A percentile compares a stretch with the other conserved stretches of the same genome.
Conservation (phyloP, 140 eudicot species). For the Senecio squalidus region DNA sequence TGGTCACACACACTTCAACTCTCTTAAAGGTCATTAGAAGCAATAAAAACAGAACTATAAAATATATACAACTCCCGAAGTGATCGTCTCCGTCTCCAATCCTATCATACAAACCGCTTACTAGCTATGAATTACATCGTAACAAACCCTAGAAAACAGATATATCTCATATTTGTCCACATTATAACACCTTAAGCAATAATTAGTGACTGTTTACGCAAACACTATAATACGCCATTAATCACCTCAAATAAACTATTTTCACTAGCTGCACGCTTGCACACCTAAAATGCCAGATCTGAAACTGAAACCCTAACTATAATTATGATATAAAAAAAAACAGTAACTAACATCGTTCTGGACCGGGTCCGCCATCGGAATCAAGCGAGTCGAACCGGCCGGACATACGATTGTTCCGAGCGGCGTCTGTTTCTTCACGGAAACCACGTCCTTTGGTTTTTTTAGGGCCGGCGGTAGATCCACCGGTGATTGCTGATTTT, state of each 20-base stretch:
- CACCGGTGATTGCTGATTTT: constrained; percentile 84
- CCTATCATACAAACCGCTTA: no score
- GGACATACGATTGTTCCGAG: constrained; percentile 57
- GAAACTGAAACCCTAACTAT: no score
- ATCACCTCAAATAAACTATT: no score
- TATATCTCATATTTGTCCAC: neutral
- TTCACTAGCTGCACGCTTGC: no score
- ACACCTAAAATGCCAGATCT: no score
- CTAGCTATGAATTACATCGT: no score
- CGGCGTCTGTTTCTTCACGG: constrained; percentile 73
- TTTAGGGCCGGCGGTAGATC: constrained; percentile 44
- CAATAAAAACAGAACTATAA: neutral
- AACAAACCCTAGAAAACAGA: neutral
- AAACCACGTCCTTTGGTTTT: constrained; percentile 95
- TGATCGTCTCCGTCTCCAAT: no score
- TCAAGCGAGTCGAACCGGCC: constrained; percentile 83
- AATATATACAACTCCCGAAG: no score
- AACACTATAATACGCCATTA: no score
- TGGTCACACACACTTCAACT: neutral
- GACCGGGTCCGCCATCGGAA: constrained; percentile 91
- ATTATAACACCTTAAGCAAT: neutral
- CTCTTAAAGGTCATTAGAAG: neutral
- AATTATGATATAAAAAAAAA: neutral
- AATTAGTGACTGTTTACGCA: no score
- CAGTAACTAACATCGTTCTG: constrained; percentile 72